A percentile compares a stretch with the other conserved stretches of the same genome.
These are phyloP conservation scores for Aspergillus egyptiacus DNA, from an alignment of 495 filamentous ascomycete species.

Conservation along the genomic window DNA sequence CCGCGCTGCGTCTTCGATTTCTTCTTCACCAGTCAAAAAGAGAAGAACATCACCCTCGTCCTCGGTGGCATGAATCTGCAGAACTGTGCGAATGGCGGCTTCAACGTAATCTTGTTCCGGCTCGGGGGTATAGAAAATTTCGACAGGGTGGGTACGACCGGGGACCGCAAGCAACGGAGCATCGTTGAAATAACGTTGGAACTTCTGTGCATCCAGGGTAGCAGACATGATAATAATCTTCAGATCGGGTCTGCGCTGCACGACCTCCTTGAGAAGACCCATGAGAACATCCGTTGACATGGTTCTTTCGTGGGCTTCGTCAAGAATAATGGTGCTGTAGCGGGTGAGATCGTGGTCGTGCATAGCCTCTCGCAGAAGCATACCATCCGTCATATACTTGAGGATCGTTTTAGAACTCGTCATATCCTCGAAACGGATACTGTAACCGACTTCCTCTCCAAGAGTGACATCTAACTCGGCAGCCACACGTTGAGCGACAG, in stretches of 20 bases:
- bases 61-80: constrained; percentile 93
- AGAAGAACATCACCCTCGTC: constrained; percentile 90
- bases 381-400: constrained; percentile 99
- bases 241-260: constrained; percentile 68
- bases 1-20: constrained; percentile 93
- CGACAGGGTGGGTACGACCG: constrained; percentile 91
- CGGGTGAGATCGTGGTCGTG: constrained; percentile 83
- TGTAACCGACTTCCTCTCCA: constrained; percentile 97
- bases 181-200: constrained; percentile 95
- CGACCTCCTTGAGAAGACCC: constrained; percentile 87
- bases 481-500: constrained; percentile 96
- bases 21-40: constrained; percentile 97
- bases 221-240: constrained; percentile 99
- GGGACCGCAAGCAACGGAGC: constrained; percentile 92
- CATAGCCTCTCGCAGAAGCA: constrained; percentile 97
- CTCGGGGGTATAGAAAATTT: constrained; percentile 97
- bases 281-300: constrained; percentile 94
- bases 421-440: constrained; percentile 96
- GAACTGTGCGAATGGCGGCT: constrained; percentile 84
- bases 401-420: constrained; percentile 85
- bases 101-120: constrained; percentile 96
- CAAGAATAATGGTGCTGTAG: constrained; percentile 97
- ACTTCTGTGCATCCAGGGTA: constrained; percentile 94
- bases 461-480: constrained; percentile 92
- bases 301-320: constrained; percentile 96